phyloP scores from a whole-genome alignment of 257 asterid genomes.

The Solanum gandarillasii region DNA sequence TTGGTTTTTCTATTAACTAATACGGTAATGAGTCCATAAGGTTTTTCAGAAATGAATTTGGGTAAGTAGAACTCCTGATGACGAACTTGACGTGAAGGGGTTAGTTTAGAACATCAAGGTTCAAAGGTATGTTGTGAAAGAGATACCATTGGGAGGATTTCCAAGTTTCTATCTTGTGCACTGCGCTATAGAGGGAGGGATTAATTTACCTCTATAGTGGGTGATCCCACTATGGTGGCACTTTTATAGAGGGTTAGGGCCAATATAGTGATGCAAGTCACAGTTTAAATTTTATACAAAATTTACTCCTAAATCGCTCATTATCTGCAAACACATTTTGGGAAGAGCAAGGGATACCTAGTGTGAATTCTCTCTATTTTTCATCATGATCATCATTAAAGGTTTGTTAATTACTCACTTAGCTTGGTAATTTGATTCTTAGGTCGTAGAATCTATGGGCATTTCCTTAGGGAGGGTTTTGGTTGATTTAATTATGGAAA shows the following conservation, averaged over 20 bases:
- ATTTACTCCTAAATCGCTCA: not conserved
- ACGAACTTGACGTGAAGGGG: not conserved
- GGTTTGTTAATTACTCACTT: no score
- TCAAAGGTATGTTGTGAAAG: not conserved
- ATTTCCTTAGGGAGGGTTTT: not conserved
- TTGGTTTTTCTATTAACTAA: not conserved
- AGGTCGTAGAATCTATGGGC: not conserved
- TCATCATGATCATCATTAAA: not conserved
- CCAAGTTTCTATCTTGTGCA: not conserved
- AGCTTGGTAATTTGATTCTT: not conserved
- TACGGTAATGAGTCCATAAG: not conserved
- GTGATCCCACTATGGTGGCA: not conserved
- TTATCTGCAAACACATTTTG: not conserved
- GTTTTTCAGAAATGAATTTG: not conserved
- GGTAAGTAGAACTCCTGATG: not conserved
- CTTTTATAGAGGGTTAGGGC: not conserved
- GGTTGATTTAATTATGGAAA: not conserved
- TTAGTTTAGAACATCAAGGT: no score
- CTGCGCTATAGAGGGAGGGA: not conserved
- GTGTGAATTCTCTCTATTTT: not conserved
- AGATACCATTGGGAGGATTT: not conserved
- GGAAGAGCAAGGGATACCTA: not conserved
- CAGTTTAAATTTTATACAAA: not conserved
- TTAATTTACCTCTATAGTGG: not conserved
- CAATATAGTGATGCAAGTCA: not conserved